These are phyloP conservation scores for Malassezia dermatis DNA, from an alignment of 1,284 basidiomycete genomes.

Conservation along the genomic window DNA sequence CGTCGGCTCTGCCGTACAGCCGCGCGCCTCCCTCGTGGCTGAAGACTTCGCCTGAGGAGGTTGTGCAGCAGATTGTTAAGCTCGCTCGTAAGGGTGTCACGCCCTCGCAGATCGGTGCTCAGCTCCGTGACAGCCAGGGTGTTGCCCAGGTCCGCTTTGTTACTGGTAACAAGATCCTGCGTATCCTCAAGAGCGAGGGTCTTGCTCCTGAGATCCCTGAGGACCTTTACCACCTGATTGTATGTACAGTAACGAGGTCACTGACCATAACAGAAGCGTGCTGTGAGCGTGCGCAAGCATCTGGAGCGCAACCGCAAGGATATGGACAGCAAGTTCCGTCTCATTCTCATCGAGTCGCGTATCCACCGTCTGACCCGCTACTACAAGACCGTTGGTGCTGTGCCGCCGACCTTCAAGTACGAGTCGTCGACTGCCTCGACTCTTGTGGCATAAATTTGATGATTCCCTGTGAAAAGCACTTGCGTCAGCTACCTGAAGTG, in stretches of 20 bases:
- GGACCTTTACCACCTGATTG: slow-evolving; percentile 96
- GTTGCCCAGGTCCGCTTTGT: slow-evolving; percentile 90
- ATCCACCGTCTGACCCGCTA: slow-evolving; percentile 91
- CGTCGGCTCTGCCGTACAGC: slow-evolving; percentile 94
- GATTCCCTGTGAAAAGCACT: slow-evolving; percentile 11
- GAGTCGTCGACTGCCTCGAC: slow-evolving; percentile 49
- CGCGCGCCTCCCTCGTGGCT: slow-evolving; percentile 90
- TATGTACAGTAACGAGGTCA: neutral
- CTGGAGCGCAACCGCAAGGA: slow-evolving; percentile 93
- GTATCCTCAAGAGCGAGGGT: slow-evolving; percentile 91
- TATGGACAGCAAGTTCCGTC: slow-evolving; percentile 71
- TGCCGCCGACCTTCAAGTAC: slow-evolving; percentile 81
- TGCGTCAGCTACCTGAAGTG: neutral
- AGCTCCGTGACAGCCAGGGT: slow-evolving; percentile 94
- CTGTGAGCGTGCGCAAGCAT: slow-evolving; percentile 96
- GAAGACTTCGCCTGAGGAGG: slow-evolving; percentile 89
- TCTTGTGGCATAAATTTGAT: slow-evolving; percentile 42
- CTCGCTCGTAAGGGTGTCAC: slow-evolving; percentile 94
- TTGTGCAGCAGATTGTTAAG: slow-evolving; percentile 92
- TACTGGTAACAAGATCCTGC: slow-evolving; percentile 98
- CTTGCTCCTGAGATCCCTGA: slow-evolving; percentile 95
- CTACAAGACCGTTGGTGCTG: slow-evolving; percentile 97
- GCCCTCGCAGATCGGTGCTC: slow-evolving; percentile 95
- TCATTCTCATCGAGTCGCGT: slow-evolving; percentile 95
- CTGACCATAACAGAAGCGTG: slow-evolving; percentile 63